These are phyloP conservation scores for Achaetomiella virescens DNA, from an alignment of 495 filamentous ascomycete species.

Conservation along the genomic window DNA sequence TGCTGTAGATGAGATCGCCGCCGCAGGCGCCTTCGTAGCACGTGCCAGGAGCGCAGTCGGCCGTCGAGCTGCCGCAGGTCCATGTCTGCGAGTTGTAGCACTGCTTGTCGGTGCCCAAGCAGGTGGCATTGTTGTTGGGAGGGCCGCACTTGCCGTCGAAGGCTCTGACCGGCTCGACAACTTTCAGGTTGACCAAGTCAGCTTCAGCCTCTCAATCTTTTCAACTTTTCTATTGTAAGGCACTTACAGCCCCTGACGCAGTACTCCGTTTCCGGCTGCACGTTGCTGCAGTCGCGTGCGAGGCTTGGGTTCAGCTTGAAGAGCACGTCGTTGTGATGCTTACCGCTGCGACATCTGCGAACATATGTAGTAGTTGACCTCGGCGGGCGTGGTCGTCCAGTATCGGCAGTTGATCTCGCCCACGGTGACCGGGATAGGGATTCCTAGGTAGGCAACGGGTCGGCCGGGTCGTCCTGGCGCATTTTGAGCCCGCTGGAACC, in stretches of 20 bases:
- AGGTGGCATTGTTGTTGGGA: constrained; percentile 28
- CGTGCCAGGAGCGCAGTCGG: constrained; percentile 26
- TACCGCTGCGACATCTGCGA: constrained; percentile 6
- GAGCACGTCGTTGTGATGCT: constrained; percentile 18
- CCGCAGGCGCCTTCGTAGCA: constrained; percentile 27
- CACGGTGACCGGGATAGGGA: not conserved
- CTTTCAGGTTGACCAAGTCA: constrained; percentile 10
- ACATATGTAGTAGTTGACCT: constrained; percentile 24
- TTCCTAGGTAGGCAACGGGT: not conserved
- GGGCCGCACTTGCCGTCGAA: constrained; percentile 25
- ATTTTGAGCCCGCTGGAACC: not conserved
- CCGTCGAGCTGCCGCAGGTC: constrained; percentile 23
- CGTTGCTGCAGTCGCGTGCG: constrained; percentile 17
- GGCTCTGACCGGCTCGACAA: constrained; percentile 22
- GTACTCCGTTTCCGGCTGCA: constrained; percentile 22
- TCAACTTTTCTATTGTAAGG: not conserved
- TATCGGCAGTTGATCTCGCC: constrained; percentile 21
- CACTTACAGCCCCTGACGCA: constrained; percentile 27
- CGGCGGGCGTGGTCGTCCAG: not conserved
- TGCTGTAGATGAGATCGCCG: constrained; percentile 19
- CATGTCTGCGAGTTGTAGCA: constrained; percentile 27
- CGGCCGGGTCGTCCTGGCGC: not conserved
- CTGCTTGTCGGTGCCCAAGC: constrained; percentile 18
- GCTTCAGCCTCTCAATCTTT: not conserved
- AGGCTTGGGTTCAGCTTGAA: constrained; percentile 23